These are phyloP conservation scores for Cinnamomum micranthum DNA, from an alignment of 164 flowering plant species.

Conservation along the genomic window DNA sequence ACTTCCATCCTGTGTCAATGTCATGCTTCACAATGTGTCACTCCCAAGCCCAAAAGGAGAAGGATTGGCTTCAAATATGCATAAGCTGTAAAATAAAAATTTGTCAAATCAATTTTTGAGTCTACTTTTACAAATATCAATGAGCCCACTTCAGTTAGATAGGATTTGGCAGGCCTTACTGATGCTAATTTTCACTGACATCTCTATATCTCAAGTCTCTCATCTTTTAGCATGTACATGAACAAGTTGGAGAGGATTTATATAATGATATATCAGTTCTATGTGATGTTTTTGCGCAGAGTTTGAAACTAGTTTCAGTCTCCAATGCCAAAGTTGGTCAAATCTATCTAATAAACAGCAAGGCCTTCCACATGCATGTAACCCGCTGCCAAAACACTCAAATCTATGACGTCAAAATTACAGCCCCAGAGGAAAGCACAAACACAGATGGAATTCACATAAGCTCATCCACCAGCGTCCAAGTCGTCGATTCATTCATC, in stretches of 20 bases:
- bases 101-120: no score
- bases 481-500: slow-evolving; percentile 12
- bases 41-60: no score
- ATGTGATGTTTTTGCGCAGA: slow-evolving; percentile 21
- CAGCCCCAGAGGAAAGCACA: slow-evolving; percentile 10
- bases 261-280: not conserved
- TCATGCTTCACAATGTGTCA: no score
- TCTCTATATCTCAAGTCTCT: not conserved
- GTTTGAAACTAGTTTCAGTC: slow-evolving; percentile 40
- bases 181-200: not conserved
- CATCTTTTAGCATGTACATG: not conserved
- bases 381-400: slow-evolving; percentile 19
- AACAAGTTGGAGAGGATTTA: not conserved
- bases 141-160: not conserved
- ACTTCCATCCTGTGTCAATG: no score
- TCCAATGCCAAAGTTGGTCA: slow-evolving; percentile 29
- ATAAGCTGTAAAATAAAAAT: no score
- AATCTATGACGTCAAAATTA: slow-evolving; percentile 10
- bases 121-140: no score
- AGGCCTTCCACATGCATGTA: slow-evolving; percentile 37
- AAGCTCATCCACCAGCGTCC: slow-evolving; percentile 1
- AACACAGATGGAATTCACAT: slow-evolving; percentile 14
- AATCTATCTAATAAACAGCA: slow-evolving; percentile 33
- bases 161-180: not conserved
- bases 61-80: no score